Base-by-base conservation (phyloP, 768 basidiomycete species). In the Lentinula raphanica region DNA sequence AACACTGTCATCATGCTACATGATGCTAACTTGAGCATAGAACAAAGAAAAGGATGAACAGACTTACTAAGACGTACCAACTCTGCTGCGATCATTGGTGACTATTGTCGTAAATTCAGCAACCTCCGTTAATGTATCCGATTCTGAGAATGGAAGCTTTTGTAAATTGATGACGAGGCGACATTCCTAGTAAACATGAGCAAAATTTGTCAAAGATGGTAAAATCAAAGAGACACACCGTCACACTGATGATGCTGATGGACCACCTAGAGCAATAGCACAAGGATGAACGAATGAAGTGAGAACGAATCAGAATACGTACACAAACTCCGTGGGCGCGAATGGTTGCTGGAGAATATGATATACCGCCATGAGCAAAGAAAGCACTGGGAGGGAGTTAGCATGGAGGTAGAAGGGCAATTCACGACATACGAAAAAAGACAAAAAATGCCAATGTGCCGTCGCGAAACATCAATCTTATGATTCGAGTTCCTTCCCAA, bases 141-240 rank as follows among this genome's bases (percentile, higher is more conserved):
- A 11, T 55, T 23, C 29, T 44, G 49, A 15, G 6, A 48, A 13
- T 32, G 62, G 58, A 27, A 59, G 53, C 29, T 50, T 46, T 54
- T 64, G 60, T 36, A 64, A 17, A 35, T 64, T 64, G 9, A 64
- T 38, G 5, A 64, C 62, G 49, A 64, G 58, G 19, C 63, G 51
- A 23, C 63, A 64, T 29, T 58, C 63, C 54, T 60, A 25, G 19
- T 15, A 7, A 12, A 6, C 25, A 53, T 25, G 21, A 53, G 25
- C 23, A 39, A 12, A 36, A 28, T 17, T 8, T 17, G 21, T 5
- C 12, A 17, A 23, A 46, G 17, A 28, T 46, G 46, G 5, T 19
- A 44, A 15, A 27, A 19, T 5, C 25, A 5, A 48, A 31, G n/a
- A 6, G 17, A 51, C 58, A 25, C 28, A 62, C 61, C 32, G 62